Evolutionary conservation across 2,329 filamentous ascomycete genomes (phyloP).

Genomic region (Cladobotryum mycophilum): DNA sequence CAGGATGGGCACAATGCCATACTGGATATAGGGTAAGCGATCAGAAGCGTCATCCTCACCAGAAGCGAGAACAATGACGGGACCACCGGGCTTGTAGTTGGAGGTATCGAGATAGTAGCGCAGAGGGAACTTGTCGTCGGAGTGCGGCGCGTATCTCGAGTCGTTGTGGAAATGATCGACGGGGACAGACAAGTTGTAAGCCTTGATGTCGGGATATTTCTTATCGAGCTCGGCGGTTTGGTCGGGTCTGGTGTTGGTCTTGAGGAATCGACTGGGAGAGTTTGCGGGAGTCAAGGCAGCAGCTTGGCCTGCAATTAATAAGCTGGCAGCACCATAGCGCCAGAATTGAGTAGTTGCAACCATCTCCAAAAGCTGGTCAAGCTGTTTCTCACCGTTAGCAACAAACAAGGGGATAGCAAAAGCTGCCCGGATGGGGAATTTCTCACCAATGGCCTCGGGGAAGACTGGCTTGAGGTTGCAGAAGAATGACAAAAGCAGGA

Average conservation of each 20-base stretch:
- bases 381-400: no score
- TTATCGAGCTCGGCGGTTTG: background rate
- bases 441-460: no score
- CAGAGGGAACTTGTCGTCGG: conserved; percentile 58
- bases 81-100: conserved; percentile 70
- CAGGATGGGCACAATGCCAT: conserved; percentile 69
- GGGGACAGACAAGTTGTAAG: conserved; percentile 37
- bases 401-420: no score
- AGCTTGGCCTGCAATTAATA: background rate
- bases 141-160: conserved; percentile 69
- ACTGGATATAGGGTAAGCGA: conserved; percentile 65
- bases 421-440: no score
- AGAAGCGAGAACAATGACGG: conserved; percentile 68
- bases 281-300: conserved; percentile 8
- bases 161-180: conserved; percentile 84
- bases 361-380: no score
- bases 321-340: conserved; percentile 2
- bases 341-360: no score
- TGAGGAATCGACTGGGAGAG: background rate
- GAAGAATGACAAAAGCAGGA: no score
- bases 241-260: conserved; percentile 1
- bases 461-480: no score
- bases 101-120: conserved; percentile 80
- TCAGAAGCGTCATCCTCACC: conserved; percentile 37
- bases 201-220: conserved; percentile 14